A percentile compares a stretch with the other conserved stretches of the same genome.
phyloP scores from a whole-genome alignment of 306 rosid genomes.

The Quillaja saponaria region DNA sequence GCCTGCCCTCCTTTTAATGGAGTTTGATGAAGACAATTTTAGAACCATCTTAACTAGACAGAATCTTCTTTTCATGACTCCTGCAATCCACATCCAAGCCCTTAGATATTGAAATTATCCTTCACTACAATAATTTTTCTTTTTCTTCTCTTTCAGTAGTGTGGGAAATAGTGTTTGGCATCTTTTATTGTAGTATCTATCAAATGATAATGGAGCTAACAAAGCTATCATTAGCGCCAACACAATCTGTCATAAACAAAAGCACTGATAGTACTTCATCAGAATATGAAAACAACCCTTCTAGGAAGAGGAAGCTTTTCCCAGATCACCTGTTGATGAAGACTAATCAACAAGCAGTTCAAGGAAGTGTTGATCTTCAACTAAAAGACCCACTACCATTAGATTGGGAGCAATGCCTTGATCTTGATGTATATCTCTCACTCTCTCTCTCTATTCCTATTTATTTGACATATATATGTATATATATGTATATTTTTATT shows the following conservation, averaged over 20 bases:
- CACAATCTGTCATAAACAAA: not conserved
- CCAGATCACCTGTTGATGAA: slow-evolving; percentile 6
- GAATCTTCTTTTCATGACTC: slow-evolving; percentile 27
- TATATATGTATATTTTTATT: not conserved
- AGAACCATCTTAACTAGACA: slow-evolving; percentile 25
- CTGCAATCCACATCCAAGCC: not conserved
- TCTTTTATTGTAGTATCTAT: no score
- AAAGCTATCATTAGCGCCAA: slow-evolving; percentile 40
- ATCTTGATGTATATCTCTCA: slow-evolving; percentile 38
- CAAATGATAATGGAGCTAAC: slow-evolving; percentile 33
- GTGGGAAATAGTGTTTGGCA: no score
- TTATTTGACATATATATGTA: not conserved
- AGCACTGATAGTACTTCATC: slow-evolving; percentile 8
- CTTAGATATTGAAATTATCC: not conserved
- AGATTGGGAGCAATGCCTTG: slow-evolving; percentile 63
- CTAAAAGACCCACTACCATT: slow-evolving; percentile 45
- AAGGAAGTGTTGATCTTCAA: slow-evolving; percentile 43
- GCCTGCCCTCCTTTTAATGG: slow-evolving; percentile 33
- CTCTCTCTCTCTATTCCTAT: slow-evolving; percentile 11
- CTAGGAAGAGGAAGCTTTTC: slow-evolving; percentile 45
- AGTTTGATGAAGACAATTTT: slow-evolving; percentile 31
- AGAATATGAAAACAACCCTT: slow-evolving; percentile 23
- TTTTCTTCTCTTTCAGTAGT: not conserved
- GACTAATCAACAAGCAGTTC: slow-evolving; percentile 7
- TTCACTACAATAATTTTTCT: not conserved